Percentiles rank a stretch among this genome's conserved stretches.
These are phyloP conservation scores for Melocanna baccifera DNA, from an alignment of 176 grass and related monocot species.

Conservation along the genomic window DNA sequence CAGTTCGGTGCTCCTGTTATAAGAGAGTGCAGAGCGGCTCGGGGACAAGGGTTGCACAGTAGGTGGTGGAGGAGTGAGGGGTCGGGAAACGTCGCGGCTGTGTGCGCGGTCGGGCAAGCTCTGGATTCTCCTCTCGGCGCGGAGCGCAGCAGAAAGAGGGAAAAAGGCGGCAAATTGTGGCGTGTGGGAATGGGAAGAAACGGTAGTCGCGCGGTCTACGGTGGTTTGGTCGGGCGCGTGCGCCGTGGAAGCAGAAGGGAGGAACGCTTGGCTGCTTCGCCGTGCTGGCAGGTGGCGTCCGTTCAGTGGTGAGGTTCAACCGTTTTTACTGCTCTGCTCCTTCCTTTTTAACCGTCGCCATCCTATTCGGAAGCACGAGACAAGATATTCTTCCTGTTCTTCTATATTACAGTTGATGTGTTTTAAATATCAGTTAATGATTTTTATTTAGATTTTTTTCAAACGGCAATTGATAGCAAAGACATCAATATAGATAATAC, in stretches of 20 bases:
- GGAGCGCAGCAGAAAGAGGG: neutral
- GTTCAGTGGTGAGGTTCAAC: too few relatives aligned
- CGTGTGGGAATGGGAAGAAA: slow-evolving; percentile 10
- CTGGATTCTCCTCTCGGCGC: neutral
- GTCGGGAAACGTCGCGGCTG: slow-evolving; percentile 47
- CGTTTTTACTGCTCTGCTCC: neutral
- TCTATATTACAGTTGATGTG: too few relatives aligned
- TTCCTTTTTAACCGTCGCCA: neutral
- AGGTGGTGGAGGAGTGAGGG: slow-evolving; percentile 35
- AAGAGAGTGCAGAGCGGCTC: neutral
- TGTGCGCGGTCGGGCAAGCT: slow-evolving; percentile 17
- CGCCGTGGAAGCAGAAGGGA: neutral
- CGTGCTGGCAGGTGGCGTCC: neutral
- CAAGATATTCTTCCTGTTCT: too few relatives aligned
- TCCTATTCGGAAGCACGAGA: too few relatives aligned
- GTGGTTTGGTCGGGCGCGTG: neutral
- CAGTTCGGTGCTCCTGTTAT: slow-evolving; percentile 16
- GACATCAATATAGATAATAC: too few relatives aligned
- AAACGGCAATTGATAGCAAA: too few relatives aligned
- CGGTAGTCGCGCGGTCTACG: neutral
- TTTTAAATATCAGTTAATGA: too few relatives aligned
- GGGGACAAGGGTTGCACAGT: neutral
- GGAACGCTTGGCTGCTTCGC: neutral
- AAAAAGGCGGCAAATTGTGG: neutral
- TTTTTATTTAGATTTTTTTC: too few relatives aligned